Base-by-base conservation (phyloP, 179 eudicot species). In the Sideroxylon spinosum region DNA sequence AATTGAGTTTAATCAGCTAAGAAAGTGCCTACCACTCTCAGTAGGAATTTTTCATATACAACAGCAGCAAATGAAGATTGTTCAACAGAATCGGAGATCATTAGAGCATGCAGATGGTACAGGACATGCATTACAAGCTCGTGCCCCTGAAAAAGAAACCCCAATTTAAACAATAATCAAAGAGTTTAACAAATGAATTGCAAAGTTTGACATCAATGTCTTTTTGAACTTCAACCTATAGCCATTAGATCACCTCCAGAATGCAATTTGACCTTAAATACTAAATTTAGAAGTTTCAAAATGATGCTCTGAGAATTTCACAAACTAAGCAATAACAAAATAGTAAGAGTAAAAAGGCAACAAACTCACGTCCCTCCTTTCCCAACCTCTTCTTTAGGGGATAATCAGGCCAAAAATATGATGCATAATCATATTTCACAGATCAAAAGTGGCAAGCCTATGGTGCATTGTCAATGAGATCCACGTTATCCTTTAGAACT, bases 111-210 rank as follows among this genome's bases (percentile, higher is more conserved):
- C 75, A 94, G 91, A 82, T 94, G 92, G 86, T 87, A 94, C 48
- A 91, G 84, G 25, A 96, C 88, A 88, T 92, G 93, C 97, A 96
- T 91, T 62, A 89, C 91, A 82, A 96, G 97, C 84, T 96, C 99
- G 77, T 94, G 99, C 20, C 97, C 99, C 99, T 96, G 93, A 82
- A 73, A 82, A 75, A 25, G 11, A 69, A 80, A 82, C 13, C 55
- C 26, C 9, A 50, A 44, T 6, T 23, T 52, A 49, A 63, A 77
- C 61, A 68, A 32, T 32, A 50, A 17, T 77, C 9, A 32, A 67
- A 52, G 62, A 23, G 32, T 57, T 66, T n/a, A 6, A 26, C 19
- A 12, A 76, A 67, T 23, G 7, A 66, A 66, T 6, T 48, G 69
- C 55, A 75, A 37, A 46, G n/a, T 44, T 53, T 20, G 57, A 61